Conservation (phyloP, 225 moss, liverwort and hornwort genomes). For the Thuidium tamariscinum region DNA sequence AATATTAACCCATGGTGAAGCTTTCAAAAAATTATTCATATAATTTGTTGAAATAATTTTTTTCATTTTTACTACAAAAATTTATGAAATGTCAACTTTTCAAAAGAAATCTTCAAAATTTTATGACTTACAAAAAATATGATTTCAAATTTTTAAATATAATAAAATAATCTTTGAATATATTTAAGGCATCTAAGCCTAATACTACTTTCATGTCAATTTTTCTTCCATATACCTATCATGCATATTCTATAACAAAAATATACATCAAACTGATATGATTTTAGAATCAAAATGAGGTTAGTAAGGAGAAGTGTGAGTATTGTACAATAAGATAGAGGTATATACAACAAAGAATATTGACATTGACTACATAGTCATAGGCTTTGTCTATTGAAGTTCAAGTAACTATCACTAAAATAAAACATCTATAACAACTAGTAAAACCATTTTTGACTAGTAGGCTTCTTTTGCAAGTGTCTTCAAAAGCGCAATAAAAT, state of each 20-base stretch:
- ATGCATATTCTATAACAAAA: not conserved
- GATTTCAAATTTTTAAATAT: not conserved
- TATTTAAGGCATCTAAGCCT: not conserved
- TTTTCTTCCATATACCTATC: fast-evolving
- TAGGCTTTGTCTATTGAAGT: not conserved
- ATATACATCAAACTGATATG: not conserved
- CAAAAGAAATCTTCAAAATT: not conserved
- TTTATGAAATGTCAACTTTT: not conserved
- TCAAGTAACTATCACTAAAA: no score
- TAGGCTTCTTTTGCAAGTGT: not conserved
- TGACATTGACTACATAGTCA: not conserved
- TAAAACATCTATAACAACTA: fast-evolving
- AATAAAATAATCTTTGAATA: no score
- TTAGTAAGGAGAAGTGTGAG: not conserved
- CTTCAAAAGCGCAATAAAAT: not conserved
- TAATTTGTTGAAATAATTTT: not conserved
- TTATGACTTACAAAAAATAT: not conserved
- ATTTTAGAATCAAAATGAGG: not conserved
- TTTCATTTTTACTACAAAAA: not conserved
- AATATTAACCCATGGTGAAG: fast-evolving
- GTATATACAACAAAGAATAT: not conserved
- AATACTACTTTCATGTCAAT: not conserved
- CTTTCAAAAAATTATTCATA: not conserved
- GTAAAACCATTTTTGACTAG: fast-evolving
- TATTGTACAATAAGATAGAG: not conserved